Conservation (phyloP, 768 basidiomycete genomes). For the Glaciozyma martinii region DNA sequence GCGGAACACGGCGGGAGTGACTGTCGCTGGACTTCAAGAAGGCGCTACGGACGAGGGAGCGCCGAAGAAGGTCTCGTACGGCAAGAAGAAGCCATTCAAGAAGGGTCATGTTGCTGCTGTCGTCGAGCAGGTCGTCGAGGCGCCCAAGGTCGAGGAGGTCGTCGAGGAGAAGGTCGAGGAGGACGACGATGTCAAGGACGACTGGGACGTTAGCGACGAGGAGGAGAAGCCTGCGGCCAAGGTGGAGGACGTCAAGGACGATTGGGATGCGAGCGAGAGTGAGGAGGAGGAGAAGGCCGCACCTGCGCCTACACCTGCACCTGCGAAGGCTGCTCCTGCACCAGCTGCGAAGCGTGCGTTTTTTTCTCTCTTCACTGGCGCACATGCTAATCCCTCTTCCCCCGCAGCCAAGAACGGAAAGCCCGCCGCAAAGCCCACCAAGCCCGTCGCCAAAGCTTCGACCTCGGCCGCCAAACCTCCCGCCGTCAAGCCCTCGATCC, state of each 20-base stretch:
- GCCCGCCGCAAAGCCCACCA: constrained; percentile 28
- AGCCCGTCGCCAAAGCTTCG: constrained; percentile 21
- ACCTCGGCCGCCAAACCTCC: constrained; percentile 31
- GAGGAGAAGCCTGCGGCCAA: constrained; percentile 27
- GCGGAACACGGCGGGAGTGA: constrained; percentile 70
- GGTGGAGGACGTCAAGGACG: constrained; percentile 36
- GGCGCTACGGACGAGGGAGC: constrained; percentile 42
- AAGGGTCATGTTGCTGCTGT: constrained; percentile 11
- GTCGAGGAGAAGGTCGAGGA: constrained; percentile 44
- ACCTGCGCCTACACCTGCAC: no score
- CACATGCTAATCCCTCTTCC: neutral
- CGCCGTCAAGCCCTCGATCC: constrained; percentile 14
- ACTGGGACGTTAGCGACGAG: constrained; percentile 36
- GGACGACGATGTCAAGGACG: constrained; percentile 46
- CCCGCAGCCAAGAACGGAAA: constrained; percentile 26
- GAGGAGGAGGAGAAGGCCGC: constrained; percentile 38
- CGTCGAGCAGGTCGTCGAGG: constrained; percentile 13
- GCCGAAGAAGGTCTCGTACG: constrained; percentile 71
- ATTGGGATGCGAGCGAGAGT: constrained; percentile 56
- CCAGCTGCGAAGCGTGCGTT: constrained; percentile 35
- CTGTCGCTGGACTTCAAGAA: constrained; percentile 69
- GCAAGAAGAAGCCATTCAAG: constrained; percentile 37
- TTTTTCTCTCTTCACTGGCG: constrained; percentile 26
- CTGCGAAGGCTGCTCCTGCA: constrained; percentile 8
- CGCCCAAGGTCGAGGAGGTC: constrained; percentile 36